A percentile compares a stretch with the other conserved stretches of the same genome.
Conservation (phyloP, 208 protist genomes). For the Trichomonas gallinae region DNA sequence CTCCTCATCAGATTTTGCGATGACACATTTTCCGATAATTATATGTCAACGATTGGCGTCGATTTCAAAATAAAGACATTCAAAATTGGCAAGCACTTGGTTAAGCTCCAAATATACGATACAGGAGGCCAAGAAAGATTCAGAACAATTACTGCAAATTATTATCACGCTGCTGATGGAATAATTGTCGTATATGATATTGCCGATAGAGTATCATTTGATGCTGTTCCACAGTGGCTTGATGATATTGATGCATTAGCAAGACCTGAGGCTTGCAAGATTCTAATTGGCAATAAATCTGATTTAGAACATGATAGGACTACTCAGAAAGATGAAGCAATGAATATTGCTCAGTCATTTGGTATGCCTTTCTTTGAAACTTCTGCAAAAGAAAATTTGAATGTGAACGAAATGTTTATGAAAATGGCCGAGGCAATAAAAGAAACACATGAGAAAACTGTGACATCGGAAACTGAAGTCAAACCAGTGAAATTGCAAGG, state of each 20-base stretch:
- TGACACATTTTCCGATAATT: constrained; percentile 51
- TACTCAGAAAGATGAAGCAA: constrained; percentile 20
- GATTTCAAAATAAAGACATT: constrained; percentile 53
- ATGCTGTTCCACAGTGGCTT: constrained; percentile 60
- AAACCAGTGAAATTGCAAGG: too few species aligned
- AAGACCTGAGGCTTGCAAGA: constrained; percentile 85
- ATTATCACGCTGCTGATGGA: constrained; percentile 45
- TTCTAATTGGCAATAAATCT: constrained; percentile 95
- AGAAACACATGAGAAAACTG: not conserved
- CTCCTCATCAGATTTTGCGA: constrained; percentile 46
- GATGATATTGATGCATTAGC: constrained; percentile 89
- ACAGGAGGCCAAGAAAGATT: constrained; percentile 56
- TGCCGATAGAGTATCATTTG: constrained; percentile 42
- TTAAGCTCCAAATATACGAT: constrained; percentile 47
- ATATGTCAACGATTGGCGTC: constrained; percentile 54
- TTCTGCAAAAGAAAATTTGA: not conserved
- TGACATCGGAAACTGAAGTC: not conserved
- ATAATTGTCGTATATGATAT: constrained; percentile 55
- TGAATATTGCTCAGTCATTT: not conserved
- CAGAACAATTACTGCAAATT: constrained; percentile 46
- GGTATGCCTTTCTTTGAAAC: not conserved
- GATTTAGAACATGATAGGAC: constrained; percentile 69
- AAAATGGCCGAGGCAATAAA: not conserved
- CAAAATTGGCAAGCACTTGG: constrained; percentile 27
- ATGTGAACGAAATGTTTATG: not conserved